Percentiles rank a stretch among this genome's conserved stretches.
Evolutionary conservation across 495 filamentous ascomycete species (phyloP).

Genomic region (Glonium stellatum): DNA sequence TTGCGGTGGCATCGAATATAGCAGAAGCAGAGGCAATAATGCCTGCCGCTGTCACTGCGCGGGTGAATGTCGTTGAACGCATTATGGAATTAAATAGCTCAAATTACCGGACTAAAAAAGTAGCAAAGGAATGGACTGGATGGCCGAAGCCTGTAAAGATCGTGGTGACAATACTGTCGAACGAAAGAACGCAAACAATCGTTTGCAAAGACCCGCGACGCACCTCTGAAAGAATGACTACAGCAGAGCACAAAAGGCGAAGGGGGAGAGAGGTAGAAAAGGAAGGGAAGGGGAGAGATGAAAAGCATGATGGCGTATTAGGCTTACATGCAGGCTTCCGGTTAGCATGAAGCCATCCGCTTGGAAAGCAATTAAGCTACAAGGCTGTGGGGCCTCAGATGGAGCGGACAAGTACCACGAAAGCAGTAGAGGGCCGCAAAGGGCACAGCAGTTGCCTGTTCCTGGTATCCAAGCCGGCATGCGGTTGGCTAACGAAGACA

Average conservation of each 20-base stretch:
- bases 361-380: not conserved
- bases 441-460: not conserved
- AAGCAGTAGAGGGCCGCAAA: not conserved
- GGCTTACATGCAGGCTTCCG: slow-evolving; percentile 6
- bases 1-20: slow-evolving; percentile 28
- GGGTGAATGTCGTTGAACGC: slow-evolving; percentile 12
- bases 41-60: slow-evolving; percentile 9
- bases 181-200: slow-evolving; percentile 32
- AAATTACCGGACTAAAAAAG: slow-evolving; percentile 4
- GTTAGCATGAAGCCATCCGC: slow-evolving; percentile 18
- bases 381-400: not conserved
- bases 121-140: slow-evolving; percentile 10
- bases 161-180: slow-evolving; percentile 20
- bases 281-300: slow-evolving; percentile 12
- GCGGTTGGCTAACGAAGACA: not conserved
- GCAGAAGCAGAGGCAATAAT: slow-evolving; percentile 18
- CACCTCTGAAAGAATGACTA: slow-evolving; percentile 7
- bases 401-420: not conserved
- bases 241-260: slow-evolving; percentile 6
- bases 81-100: slow-evolving; percentile 15
- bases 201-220: slow-evolving; percentile 15
- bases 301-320: slow-evolving; percentile 9
- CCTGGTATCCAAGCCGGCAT: not conserved
- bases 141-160: slow-evolving; percentile 23
- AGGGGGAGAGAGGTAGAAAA: not conserved